Percentiles rank a stretch among this genome's conserved stretches.
Evolutionary conservation across 2,329 filamentous ascomycete genomes (phyloP).

Genomic region (Calonectria crousiana): DNA sequence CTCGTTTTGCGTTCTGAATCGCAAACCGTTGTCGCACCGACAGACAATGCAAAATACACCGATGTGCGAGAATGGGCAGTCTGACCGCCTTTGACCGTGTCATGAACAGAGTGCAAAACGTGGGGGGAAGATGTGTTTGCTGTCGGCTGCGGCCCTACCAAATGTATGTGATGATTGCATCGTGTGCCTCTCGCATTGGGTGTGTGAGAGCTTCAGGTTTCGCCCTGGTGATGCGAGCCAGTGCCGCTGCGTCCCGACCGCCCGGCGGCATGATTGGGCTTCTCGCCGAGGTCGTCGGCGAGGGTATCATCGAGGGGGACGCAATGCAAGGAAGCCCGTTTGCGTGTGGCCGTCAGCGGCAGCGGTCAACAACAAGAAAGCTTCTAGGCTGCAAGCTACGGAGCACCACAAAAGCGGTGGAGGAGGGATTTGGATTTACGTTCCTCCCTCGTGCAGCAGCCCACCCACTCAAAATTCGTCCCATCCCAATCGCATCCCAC

Average conservation of each 20-base stretch:
- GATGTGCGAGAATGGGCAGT: conserved; percentile 2
- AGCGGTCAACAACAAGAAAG: conserved; percentile 8
- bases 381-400: neutral
- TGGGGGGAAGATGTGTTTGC: neutral
- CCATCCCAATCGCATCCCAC: conserved; percentile 11
- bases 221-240: conserved; percentile 16
- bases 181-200: conserved; percentile 1
- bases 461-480: conserved; percentile 14
- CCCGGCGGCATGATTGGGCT: conserved; percentile 19
- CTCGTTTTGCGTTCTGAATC: neutral
- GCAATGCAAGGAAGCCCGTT: neutral
- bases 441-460: conserved; percentile 8
- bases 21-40: neutral
- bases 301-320: neutral
- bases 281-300: neutral
- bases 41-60: conserved; percentile 2
- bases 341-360: neutral
- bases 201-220: neutral
- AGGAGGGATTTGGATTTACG: neutral
- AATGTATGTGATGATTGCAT: neutral
- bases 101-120: neutral
- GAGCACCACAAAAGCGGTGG: conserved; percentile 7
- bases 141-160: conserved; percentile 5
- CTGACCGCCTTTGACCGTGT: conserved; percentile 23
- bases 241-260: conserved; percentile 22